These are phyloP conservation scores for Arabidopsis suecica DNA, from an alignment of 345 rosid genomes.

Conservation along the genomic window DNA sequence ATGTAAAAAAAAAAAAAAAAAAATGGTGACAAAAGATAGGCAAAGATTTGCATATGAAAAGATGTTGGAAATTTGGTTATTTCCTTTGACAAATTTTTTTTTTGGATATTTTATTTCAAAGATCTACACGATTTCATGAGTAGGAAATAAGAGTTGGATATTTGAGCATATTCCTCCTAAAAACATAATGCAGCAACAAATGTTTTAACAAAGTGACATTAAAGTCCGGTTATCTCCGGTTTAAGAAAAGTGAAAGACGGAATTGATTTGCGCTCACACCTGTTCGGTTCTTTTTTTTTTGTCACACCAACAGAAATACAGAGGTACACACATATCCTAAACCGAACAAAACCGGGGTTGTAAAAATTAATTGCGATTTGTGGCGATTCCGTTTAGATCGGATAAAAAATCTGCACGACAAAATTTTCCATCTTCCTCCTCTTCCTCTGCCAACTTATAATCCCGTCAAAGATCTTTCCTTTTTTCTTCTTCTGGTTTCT, in stretches of 20 bases:
- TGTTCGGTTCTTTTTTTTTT: not conserved
- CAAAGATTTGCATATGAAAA: not conserved
- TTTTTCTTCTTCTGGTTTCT: not conserved
- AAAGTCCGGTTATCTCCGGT: conserved; percentile 4
- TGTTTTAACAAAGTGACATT: not conserved
- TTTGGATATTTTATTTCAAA: not conserved
- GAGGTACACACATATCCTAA: not conserved
- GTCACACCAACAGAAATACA: conserved; percentile 5
- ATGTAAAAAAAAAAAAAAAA: not conserved
- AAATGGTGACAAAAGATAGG: conserved; percentile 1
- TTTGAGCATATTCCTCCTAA: not conserved
- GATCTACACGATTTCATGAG: not conserved
- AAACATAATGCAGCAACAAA: not conserved
- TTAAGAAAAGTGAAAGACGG: not conserved
- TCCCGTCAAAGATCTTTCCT: conserved; percentile 18
- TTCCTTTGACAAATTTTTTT: too few species aligned
- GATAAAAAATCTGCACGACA: conserved; percentile 8
- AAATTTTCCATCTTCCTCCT: conserved; percentile 3
- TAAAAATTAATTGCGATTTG: conserved; percentile 21
- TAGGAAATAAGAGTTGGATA: not conserved
- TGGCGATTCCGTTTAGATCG: conserved; percentile 15
- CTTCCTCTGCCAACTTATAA: conserved; percentile 2
- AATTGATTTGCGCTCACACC: not conserved
- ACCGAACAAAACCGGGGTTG: conserved; percentile 24
- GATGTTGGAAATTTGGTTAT: not conserved